Evolutionary conservation across 2,329 filamentous ascomycete genomes (phyloP).

Genomic region (Atkinsonella hypoxylon): DNA sequence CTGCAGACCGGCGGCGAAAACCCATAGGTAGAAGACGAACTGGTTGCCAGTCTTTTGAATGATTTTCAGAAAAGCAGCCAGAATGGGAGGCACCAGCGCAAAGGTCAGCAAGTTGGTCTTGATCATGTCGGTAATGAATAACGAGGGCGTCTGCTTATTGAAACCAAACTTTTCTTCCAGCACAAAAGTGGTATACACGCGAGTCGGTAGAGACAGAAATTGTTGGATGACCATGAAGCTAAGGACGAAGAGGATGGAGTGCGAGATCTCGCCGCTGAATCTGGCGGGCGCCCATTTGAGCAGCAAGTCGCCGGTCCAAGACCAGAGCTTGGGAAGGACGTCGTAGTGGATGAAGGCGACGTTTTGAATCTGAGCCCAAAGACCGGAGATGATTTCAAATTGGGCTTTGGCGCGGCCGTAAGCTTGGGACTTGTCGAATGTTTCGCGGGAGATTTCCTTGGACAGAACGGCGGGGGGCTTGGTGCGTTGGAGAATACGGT

Average conservation of each 20-base stretch:
- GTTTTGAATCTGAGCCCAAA: constrained; percentile 83
- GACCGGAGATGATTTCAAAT: constrained; percentile 67
- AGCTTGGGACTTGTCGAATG: constrained; percentile 90
- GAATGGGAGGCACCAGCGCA: constrained; percentile 72
- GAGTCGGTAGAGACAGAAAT: constrained; percentile 64
- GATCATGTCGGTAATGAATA: constrained; percentile 83
- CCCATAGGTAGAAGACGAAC: constrained; percentile 98
- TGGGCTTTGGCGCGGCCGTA: constrained; percentile 94
- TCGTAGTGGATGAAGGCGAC: constrained; percentile 83
- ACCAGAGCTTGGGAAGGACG: constrained; percentile 84
- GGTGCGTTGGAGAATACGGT: constrained; percentile 68
- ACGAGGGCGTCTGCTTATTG: constrained; percentile 88
- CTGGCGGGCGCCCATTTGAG: constrained; percentile 61
- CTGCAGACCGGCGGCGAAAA: constrained; percentile 81
- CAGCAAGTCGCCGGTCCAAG: constrained; percentile 63
- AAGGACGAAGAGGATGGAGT: constrained; percentile 87
- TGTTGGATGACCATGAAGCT: constrained; percentile 75
- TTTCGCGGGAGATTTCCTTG: constrained; percentile 77
- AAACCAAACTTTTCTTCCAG: constrained; percentile 96
- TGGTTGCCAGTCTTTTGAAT: constrained; percentile 84
- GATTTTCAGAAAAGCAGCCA: constrained; percentile 86
- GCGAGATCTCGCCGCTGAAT: constrained; percentile 85
- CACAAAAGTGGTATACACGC: constrained; percentile 89
- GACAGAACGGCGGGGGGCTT: constrained; percentile 77
- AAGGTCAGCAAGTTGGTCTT: constrained; percentile 79